Evolutionary conservation across 306 rosid genomes (phyloP), one percentile per base, ranked within the genome.

Genomic region (Pyrus pyrifolia): DNA sequence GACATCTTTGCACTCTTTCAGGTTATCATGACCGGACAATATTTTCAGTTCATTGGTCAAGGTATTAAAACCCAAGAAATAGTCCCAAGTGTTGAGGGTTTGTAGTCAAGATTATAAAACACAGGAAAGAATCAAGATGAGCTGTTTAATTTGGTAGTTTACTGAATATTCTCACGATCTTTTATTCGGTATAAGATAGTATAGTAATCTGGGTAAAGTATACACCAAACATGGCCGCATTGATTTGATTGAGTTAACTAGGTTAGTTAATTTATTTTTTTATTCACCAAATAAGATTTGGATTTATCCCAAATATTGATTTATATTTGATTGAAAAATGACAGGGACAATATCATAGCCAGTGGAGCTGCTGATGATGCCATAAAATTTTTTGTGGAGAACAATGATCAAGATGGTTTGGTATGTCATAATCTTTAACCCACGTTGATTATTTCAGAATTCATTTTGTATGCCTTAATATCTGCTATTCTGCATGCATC

Each of bases 331-430:
- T 68, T 76, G 77, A 73, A 60, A 61, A 17, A 29, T 79, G 83
- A 71, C 90, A 96, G 99, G 74, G 89, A 88, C 55, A 96, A 91
- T 65, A 92, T 96, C 72, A 85, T 96, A 83, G 96, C 93, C 69
- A 92, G 96, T 86, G 99, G 97, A 85, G 99, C 99, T 72, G 97
- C 97, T 59, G 99, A 95, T 77, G 91, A 95, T 81, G 84, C 90
- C 61, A 91, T 95, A 60, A 86, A 89, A 27, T 84, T 92, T 78
- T 96, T 96, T 80, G 94, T 84, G 81, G 90, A 88, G 78, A 85
- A 88, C 68, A 44, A 76, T 29, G 96, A 92, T 73, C 72, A 64
- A 23, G 89, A 92, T 78, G 81, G 81, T 72, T 77, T 75, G 90
- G 99, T 96, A 85, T 82, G 78, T 21, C 22, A 64, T 68, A 72